phyloP scores from a whole-genome alignment of 1,284 basidiomycete species.

The Chalciporus sp. region DNA sequence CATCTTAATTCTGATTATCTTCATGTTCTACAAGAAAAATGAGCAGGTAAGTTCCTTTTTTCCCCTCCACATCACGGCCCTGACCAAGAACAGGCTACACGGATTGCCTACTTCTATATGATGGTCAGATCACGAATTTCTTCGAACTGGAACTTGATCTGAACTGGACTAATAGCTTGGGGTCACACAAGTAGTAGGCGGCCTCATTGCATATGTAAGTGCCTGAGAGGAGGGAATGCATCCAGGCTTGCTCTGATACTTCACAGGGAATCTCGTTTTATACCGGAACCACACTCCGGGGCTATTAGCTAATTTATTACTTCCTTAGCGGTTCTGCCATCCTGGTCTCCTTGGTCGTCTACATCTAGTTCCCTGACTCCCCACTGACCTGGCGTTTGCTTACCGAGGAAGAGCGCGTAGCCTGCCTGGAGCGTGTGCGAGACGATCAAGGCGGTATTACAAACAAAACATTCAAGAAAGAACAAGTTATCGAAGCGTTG shows the following conservation, averaged over 20 bases:
- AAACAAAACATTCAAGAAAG: constrained; percentile 59
- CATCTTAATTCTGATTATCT: constrained; percentile 60
- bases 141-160: not conserved
- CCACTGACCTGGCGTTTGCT: constrained; percentile 60
- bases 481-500: constrained; percentile 60
- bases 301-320: constrained; percentile 64
- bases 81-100: constrained; percentile 40
- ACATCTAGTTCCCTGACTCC: constrained; percentile 66
- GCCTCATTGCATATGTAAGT: constrained; percentile 62
- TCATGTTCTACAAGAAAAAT: constrained; percentile 69
- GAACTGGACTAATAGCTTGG: constrained; percentile 32
- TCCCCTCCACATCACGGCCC: too few species aligned
- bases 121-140: constrained; percentile 44
- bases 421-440: constrained; percentile 63
- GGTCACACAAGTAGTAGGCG: constrained; percentile 62
- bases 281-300: constrained; percentile 44
- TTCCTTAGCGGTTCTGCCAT: constrained; percentile 63
- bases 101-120: constrained; percentile 67
- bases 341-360: constrained; percentile 53
- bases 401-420: constrained; percentile 59
- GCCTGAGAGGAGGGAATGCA: not conserved
- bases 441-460: constrained; percentile 65
- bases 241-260: not conserved
- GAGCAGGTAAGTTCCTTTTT: constrained; percentile 48
- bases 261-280: constrained; percentile 58